Evolutionary conservation across 1,284 basidiomycete genomes (phyloP), one percentile per base, ranked within the genome.

Genomic region (Mycena citricolor): DNA sequence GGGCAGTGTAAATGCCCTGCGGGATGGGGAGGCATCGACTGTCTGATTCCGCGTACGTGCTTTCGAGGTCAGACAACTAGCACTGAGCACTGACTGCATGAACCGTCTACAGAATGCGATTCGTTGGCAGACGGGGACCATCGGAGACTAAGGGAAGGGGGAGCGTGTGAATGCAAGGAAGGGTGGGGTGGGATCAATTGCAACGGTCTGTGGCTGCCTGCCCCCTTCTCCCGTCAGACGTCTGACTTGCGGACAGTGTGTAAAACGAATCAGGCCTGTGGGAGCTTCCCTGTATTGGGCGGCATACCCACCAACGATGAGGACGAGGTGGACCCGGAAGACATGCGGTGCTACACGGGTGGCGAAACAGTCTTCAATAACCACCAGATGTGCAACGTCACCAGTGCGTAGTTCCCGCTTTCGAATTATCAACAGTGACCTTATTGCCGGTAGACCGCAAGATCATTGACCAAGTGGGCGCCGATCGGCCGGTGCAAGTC

Each of bases 361-460:
- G 95, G 95, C 11, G 79, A 89, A 58, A 92, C 92, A 0, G 86
- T 99, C 12, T 87, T 90, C 65, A 85, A 82, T 62, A 94, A 94
- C 58, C 93, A 94, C 64, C 95, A 99, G 64, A 91, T 97, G 82
- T 99, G 95, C 69, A 83, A 97, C 61, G 94, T 99, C 21, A 98
- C 94, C 12, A 97, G 91, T 94, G 60, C 58, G 89, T 71, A 14
- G 23, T 19, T 20, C 14, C 36, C 16, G 48, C 29, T 42, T 36
- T 49, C n/a, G 44, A 17, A 43, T 28, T 23, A 16, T 11, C 6
- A 20, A 20, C 20, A 32, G 33, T 30, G 35, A 36, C 36, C 39
- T n/a, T n/a, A n/a, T n/a, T 22, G 22, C 21, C 5, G 16, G 33
- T 40, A 68, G 66, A 69, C 52, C 54, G 63, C 16, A 68, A 67